Conservation (phyloP, 169 alveolate species). For the Cryptosporidium andersoni region DNA sequence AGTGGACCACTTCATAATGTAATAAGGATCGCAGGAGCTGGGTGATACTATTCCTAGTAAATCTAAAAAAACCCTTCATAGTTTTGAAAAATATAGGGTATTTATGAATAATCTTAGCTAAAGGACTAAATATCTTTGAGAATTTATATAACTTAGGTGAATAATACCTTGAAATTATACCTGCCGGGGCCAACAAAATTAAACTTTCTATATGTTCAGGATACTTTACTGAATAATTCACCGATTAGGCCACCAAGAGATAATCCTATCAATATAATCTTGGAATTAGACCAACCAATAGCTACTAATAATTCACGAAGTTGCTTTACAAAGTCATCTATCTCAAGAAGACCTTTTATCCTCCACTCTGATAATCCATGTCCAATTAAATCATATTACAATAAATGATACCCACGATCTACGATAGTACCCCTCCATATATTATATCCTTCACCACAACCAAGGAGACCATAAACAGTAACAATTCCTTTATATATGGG, state of each 20-base stretch:
- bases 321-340: conserved; percentile 7
- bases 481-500: conserved; percentile 10
- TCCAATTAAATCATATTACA: conserved; percentile 44
- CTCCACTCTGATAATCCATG: conserved; percentile 53
- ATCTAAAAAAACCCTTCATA: background rate
- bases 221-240: conserved; percentile 20
- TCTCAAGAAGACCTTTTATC: conserved; percentile 15
- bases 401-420: conserved; percentile 16
- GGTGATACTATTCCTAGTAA: background rate
- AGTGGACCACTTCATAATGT: background rate
- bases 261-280: conserved; percentile 11
- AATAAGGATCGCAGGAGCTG: background rate
- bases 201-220: conserved; percentile 1
- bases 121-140: background rate
- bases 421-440: conserved; percentile 6
- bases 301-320: conserved; percentile 1
- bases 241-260: conserved; percentile 43
- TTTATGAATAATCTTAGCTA: background rate
- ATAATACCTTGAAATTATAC: conserved; percentile 22
- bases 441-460: background rate
- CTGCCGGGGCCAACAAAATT: conserved; percentile 55
- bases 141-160: conserved; percentile 4
- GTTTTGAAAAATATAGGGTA: conserved; percentile 1
- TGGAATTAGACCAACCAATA: conserved; percentile 18
- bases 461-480: conserved; percentile 5